Evolutionary conservation across 257 asterid species (phyloP).

Genomic region (Nicotiana tabacum): DNA sequence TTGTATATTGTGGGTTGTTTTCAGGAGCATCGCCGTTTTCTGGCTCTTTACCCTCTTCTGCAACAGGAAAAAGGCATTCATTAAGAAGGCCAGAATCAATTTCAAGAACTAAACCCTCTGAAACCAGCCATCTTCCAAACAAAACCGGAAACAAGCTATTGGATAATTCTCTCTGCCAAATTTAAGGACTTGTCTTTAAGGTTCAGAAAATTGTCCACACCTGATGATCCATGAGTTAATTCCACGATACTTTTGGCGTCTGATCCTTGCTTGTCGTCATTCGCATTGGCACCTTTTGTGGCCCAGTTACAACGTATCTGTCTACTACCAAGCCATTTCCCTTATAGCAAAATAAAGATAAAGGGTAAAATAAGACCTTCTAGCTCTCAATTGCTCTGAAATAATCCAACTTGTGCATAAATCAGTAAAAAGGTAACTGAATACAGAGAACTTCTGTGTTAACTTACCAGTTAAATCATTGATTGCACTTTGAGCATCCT

Average conservation of each 20-base stretch:
- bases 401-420: neutral
- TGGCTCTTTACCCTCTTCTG: constrained; percentile 81
- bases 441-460: neutral
- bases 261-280: constrained; percentile 68
- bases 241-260: constrained; percentile 81
- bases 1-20: constrained; percentile 79
- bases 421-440: neutral
- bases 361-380: neutral
- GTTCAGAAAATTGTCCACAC: constrained; percentile 25
- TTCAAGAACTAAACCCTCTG: neutral
- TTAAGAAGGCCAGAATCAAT: neutral
- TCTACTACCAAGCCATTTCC: constrained; percentile 95
- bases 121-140: neutral
- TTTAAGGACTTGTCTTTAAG: neutral
- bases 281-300: constrained; percentile 71
- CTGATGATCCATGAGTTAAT: constrained; percentile 69
- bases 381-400: neutral
- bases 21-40: constrained; percentile 78
- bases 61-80: constrained; percentile 17
- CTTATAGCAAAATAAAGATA: constrained; percentile 21
- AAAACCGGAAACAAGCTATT: neutral
- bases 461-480: constrained; percentile 76
- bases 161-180: neutral
- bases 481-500: constrained; percentile 97
- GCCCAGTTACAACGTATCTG: constrained; percentile 99